These are phyloP conservation scores for Talaromyces borbonicus DNA, from an alignment of 495 filamentous ascomycete genomes.

Conservation along the genomic window DNA sequence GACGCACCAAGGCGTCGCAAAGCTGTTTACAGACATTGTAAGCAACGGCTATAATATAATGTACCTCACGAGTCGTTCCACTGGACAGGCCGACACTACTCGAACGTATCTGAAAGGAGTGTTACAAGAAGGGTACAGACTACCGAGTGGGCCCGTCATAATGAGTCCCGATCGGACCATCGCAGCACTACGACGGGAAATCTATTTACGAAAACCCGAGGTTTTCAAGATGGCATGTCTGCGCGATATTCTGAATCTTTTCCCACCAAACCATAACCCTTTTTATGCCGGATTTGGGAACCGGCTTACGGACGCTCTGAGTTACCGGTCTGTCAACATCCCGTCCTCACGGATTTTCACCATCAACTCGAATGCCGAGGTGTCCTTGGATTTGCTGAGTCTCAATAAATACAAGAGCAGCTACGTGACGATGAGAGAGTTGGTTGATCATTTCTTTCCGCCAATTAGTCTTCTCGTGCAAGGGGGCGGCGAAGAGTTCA, in stretches of 20 bases:
- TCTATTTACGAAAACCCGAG: slow-evolving; percentile 93
- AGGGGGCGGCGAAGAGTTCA: slow-evolving; percentile 74
- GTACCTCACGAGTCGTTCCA: slow-evolving; percentile 89
- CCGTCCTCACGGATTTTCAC: slow-evolving; percentile 92
- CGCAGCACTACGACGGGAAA: slow-evolving; percentile 85
- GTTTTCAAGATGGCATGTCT: slow-evolving; percentile 99
- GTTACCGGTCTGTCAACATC: slow-evolving; percentile 92
- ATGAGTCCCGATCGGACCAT: slow-evolving; percentile 93
- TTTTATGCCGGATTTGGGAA: slow-evolving; percentile 99
- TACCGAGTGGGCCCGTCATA: slow-evolving; percentile 88
- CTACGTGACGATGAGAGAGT: slow-evolving; percentile 91
- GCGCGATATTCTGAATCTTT: slow-evolving; percentile 84
- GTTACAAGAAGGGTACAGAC: slow-evolving; percentile 70
- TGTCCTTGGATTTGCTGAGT: slow-evolving; percentile 81
- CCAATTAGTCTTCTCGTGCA: slow-evolving; percentile 66
- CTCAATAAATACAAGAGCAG: slow-evolving; percentile 94
- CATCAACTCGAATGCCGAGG: slow-evolving; percentile 96
- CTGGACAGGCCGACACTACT: slow-evolving; percentile 88
- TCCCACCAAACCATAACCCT: slow-evolving; percentile 65
- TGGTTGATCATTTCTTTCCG: slow-evolving; percentile 96
- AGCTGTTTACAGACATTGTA: slow-evolving; percentile 91
- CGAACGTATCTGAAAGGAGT: slow-evolving; percentile 86
- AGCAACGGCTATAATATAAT: slow-evolving; percentile 98
- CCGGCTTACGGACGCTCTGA: slow-evolving; percentile 88
- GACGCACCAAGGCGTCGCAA: slow-evolving; percentile 95